A percentile compares a stretch with the other conserved stretches of the same genome.
phyloP scores from a whole-genome alignment of 2,329 filamentous ascomycete species.

The Colletotrichum tanaceti region DNA sequence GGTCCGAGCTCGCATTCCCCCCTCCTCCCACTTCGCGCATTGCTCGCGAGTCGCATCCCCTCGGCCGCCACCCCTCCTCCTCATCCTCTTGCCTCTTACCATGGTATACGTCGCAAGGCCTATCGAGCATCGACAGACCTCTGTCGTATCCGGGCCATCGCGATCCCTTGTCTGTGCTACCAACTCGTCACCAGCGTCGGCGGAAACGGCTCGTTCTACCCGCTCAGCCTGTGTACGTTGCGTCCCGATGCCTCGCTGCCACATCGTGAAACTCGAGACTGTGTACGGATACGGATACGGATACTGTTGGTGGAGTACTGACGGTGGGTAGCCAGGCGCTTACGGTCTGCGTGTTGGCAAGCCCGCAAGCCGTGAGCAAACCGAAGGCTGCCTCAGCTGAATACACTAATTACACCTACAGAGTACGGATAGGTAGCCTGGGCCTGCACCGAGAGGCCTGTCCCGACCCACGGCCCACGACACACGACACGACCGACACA shows the following conservation, averaged over 20 bases:
- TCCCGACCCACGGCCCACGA: not conserved
- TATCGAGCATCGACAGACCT: constrained; percentile 23
- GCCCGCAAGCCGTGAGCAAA: constrained; percentile 10
- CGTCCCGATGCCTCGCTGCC: constrained; percentile 21
- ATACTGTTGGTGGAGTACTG: not conserved
- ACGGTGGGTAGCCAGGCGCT: not conserved
- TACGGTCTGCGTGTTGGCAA: constrained; percentile 2
- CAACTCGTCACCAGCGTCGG: constrained; percentile 29
- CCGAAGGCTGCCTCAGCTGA: constrained; percentile 16
- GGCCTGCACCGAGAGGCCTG: not conserved
- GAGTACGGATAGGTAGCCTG: not conserved
- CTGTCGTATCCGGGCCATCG: constrained; percentile 30
- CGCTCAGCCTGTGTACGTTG: constrained; percentile 16
- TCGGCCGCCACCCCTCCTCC: not conserved
- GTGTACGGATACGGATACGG: too few relatives aligned
- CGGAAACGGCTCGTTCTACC: constrained; percentile 5
- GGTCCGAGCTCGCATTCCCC: constrained; percentile 15
- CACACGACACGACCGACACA: not conserved
- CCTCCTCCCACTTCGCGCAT: constrained; percentile 18
- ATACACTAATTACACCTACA: too few relatives aligned
- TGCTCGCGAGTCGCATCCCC: not conserved
- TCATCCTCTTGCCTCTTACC: not conserved
- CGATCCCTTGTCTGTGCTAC: constrained; percentile 22
- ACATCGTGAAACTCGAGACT: constrained; percentile 24
- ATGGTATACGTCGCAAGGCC: constrained; percentile 13